These are phyloP conservation scores for Inonotus obliquus DNA, from an alignment of 1,284 basidiomycete species.

Conservation along the genomic window DNA sequence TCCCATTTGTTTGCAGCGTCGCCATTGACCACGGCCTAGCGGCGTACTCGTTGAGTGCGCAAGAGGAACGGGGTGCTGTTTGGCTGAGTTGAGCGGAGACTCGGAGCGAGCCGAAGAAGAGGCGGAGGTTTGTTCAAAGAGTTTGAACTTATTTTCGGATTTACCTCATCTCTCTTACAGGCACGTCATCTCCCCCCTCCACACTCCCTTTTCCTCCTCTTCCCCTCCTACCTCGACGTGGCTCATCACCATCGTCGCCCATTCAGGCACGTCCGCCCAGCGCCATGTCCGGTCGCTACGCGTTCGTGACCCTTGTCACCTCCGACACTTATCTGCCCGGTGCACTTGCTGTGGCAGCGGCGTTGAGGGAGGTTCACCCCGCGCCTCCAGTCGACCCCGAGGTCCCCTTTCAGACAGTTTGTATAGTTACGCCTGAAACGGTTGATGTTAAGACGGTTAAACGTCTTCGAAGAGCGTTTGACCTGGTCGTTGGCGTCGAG, in stretches of 20 bases:
- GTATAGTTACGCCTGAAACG: constrained; percentile 90
- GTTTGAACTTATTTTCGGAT: background rate
- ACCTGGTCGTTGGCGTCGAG: constrained; percentile 89
- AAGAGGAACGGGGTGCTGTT: background rate
- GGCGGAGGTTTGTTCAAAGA: background rate
- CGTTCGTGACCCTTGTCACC: constrained; percentile 87
- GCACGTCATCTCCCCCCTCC: background rate
- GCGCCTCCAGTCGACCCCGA: constrained; percentile 48
- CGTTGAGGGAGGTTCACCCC: constrained; percentile 76
- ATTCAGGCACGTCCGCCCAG: background rate
- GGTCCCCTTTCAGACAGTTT: constrained; percentile 79
- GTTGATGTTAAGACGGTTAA: constrained; percentile 85
- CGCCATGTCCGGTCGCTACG: constrained; percentile 59
- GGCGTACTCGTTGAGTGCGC: background rate
- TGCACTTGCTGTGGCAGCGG: constrained; percentile 80
- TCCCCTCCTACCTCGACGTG: background rate
- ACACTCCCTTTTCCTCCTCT: background rate
- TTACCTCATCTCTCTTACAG: background rate
- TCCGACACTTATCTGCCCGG: constrained; percentile 91
- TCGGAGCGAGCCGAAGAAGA: background rate
- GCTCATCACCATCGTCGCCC: background rate
- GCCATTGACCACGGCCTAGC: background rate
- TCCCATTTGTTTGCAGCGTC: background rate
- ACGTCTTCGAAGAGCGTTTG: constrained; percentile 74
- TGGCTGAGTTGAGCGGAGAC: background rate